A percentile compares a stretch with the other conserved stretches of the same genome.
Conservation (phyloP, 208 protist genomes). For the Tritrichomonas musculus region DNA sequence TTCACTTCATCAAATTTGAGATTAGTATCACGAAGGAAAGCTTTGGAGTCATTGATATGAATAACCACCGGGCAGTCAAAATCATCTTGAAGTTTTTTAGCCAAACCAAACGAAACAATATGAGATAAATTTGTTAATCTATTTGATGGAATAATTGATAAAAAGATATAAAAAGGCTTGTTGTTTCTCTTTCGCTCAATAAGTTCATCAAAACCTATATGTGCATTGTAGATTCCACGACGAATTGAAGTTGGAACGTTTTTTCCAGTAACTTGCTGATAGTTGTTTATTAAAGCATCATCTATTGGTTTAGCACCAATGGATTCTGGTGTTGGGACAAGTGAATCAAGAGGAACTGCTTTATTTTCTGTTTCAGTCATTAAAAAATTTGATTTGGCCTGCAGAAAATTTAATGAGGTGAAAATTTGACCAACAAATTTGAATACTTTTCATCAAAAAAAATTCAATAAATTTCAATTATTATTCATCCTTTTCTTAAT, state of each 20-base stretch:
- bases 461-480: no score
- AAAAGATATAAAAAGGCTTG: not conserved
- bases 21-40: not conserved
- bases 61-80: not conserved
- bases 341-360: not conserved
- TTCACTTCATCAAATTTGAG: not conserved
- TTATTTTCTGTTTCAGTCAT: no score
- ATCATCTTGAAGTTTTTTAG: not conserved
- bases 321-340: not conserved
- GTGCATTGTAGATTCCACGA: not conserved
- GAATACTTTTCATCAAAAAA: no score
- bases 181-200: not conserved
- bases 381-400: no score
- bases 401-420: no score
- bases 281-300: not conserved
- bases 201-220: not conserved
- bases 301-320: not conserved
- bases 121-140: not conserved
- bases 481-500: no score
- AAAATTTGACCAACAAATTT: no score
- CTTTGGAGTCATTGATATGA: not conserved
- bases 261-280: not conserved
- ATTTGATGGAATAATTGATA: not conserved
- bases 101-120: not conserved
- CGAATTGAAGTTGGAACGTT: not conserved